Evolutionary conservation across 1,284 basidiomycete genomes (phyloP), one percentile per base, ranked within the genome.

Genomic region (Puccinia polysora): DNA sequence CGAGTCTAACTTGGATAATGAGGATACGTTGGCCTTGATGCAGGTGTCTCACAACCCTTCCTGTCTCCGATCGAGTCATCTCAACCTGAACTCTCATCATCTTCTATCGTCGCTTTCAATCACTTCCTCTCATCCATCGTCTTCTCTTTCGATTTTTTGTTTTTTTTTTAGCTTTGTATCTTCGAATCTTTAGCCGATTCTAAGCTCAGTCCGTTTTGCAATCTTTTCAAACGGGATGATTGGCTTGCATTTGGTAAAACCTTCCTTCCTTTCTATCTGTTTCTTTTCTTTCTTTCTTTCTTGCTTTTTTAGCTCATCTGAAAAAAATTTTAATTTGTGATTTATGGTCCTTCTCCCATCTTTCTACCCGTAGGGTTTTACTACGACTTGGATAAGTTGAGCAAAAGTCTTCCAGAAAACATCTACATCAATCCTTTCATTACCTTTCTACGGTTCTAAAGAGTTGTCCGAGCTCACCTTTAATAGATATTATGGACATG

Each of bases 141-240:
- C 40, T 45, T n/a, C n/a, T 8, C 40, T 45, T 8, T n/a, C 40
- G 10, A 45, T n/a, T 49, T 49, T 5, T n/a, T 23, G 15, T 49
- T 5, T 23, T 12, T 47, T 64, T 47, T 49, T 32, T 14, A 67
- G 65, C 50, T 67, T 36, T 67, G 65, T 38, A 53, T 43, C 15
- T 67, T 67, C 55, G 65, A 67, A 32, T 67, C 65, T 38, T 38
- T 67, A 18, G 65, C 65, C 14, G 52, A 53, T 43, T 18, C 7
- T 18, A 53, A 45, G 20, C 53, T 52, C 12, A 56, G 65, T 32
- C 34, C n/a, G 18, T 67, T 67, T 43, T 67, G 65, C 36, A 20
- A 38, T 34, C 18, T 67, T 7, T 67, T 67, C 36, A 52, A 67
- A 14, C 15, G 40, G 34, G 12, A n/a, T 1, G 65, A 67, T 53